These are phyloP conservation scores for Excoecaria agallocha DNA, from an alignment of 345 rosid species.

Conservation along the genomic window DNA sequence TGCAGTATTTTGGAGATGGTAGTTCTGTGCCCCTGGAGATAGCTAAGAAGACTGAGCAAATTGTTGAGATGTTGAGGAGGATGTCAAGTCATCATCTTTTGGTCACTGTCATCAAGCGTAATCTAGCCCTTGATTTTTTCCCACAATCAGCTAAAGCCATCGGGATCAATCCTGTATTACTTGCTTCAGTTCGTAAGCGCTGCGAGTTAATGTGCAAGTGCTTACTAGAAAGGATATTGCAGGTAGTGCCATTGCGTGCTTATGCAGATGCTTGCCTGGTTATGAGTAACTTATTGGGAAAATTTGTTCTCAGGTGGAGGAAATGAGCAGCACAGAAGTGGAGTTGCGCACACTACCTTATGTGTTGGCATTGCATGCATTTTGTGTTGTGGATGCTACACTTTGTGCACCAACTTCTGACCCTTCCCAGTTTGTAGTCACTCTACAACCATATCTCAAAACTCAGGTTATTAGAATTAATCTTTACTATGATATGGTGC, in stretches of 20 bases:
- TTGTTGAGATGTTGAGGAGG: conserved; percentile 79
- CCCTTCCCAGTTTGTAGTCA: conserved; percentile 89
- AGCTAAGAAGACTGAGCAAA: conserved; percentile 90
- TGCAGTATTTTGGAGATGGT: conserved; percentile 66
- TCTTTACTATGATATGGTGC: background rate
- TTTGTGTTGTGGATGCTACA: conserved; percentile 90
- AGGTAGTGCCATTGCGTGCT: conserved; percentile 44
- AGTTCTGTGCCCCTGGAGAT: conserved; percentile 90
- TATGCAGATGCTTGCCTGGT: conserved; percentile 15
- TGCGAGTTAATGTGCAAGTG: conserved; percentile 97
- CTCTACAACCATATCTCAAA: conserved; percentile 94
- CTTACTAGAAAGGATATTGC: conserved; percentile 90
- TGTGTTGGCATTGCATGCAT: conserved; percentile 84
- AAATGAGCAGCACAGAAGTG: conserved; percentile 63
- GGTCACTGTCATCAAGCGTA: conserved; percentile 80
- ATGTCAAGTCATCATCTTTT: conserved; percentile 85
- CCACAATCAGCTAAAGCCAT: conserved; percentile 96
- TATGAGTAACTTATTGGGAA: conserved; percentile 12
- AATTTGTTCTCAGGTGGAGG: conserved; percentile 64
- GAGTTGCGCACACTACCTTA: conserved; percentile 73
- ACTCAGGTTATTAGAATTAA: conserved; percentile 58
- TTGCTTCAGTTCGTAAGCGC: conserved; percentile 85
- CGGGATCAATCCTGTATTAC: conserved; percentile 84
- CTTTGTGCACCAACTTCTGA: conserved; percentile 89
- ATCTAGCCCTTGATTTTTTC: conserved; percentile 87